Conservation (phyloP, 495 filamentous ascomycete species). For the Cercophora newfieldiana region DNA sequence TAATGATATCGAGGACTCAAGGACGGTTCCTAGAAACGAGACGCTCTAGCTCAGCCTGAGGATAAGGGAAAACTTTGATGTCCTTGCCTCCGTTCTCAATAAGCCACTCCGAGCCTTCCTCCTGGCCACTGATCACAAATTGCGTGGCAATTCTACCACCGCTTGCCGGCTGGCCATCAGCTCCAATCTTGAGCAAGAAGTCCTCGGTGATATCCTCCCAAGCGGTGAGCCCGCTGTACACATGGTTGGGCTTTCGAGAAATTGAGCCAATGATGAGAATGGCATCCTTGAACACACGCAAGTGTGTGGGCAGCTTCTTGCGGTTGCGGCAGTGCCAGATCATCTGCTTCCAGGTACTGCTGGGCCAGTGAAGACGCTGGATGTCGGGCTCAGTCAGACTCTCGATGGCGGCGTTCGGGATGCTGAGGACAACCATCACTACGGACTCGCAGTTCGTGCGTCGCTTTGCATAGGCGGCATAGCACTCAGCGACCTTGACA, state of each 20-base stretch:
- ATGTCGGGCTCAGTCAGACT: conserved; percentile 9
- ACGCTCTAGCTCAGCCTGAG: neutral
- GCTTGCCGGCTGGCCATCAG: neutral
- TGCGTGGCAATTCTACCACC: neutral
- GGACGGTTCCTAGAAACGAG: too few relatives aligned
- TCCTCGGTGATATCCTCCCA: neutral
- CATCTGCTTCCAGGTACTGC: conserved; percentile 18
- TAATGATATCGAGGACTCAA: too few relatives aligned
- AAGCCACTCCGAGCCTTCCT: neutral
- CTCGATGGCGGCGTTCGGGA: conserved; percentile 23
- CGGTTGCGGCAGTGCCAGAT: conserved; percentile 19
- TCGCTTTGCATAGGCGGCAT: conserved; percentile 22
- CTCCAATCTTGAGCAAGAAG: neutral
- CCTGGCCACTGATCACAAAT: neutral
- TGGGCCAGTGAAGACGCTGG: conserved; percentile 16
- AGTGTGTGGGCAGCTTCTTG: conserved; percentile 3
- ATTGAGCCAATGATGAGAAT: neutral
- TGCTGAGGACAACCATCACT: conserved; percentile 14
- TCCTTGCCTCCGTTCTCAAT: neutral
- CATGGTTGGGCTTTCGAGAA: neutral
- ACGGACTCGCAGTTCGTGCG: conserved; percentile 16
- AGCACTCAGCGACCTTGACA: conserved; percentile 16
- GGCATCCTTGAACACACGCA: neutral
- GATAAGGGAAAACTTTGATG: neutral
- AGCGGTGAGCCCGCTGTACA: neutral